Evolutionary conservation across 1,139 yeast species (phyloP).

Genomic region (Protomyces inouyei): DNA sequence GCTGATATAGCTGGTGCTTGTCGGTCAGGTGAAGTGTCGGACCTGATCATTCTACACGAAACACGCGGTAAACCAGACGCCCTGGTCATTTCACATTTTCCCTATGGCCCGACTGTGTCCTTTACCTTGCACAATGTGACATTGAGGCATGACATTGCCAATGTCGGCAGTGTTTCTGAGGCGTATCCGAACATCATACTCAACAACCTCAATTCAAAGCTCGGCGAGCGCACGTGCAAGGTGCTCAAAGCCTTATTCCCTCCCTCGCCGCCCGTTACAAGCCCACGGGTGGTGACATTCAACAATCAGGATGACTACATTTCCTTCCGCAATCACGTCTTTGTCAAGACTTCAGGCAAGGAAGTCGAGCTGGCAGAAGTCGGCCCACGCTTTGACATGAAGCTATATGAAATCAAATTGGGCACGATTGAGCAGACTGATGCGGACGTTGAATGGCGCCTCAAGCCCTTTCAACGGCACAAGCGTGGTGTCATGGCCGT

Average conservation of each 20-base stretch:
- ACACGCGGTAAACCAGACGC: conserved; percentile 98
- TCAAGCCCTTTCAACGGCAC: conserved; percentile 29
- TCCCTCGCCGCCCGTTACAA: conserved; percentile 90
- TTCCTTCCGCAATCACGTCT: conserved; percentile 90
- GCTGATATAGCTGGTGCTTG: conserved; percentile 83
- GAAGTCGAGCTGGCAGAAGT: conserved; percentile 85
- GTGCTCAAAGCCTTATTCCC: conserved; percentile 87
- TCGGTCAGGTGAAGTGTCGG: conserved; percentile 69
- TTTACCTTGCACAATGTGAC: conserved; percentile 94
- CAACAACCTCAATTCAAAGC: conserved; percentile 77
- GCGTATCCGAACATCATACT: conserved; percentile 90
- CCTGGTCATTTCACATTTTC: conserved; percentile 86
- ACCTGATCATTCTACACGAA: conserved; percentile 80
- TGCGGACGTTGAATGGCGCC: conserved; percentile 97
- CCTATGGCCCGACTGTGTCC: conserved; percentile 95
- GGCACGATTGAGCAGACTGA: conserved; percentile 94
- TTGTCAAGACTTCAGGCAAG: conserved; percentile 74
- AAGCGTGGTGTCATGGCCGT: conserved; percentile 24
- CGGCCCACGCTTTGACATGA: conserved; percentile 98
- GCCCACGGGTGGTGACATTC: conserved; percentile 84
- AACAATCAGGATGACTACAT: conserved; percentile 86
- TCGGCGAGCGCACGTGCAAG: conserved; percentile 79
- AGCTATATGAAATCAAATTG: conserved; percentile 74
- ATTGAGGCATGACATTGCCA: conserved; percentile 82
- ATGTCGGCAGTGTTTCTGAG: conserved; percentile 83